Evolutionary conservation across 164 flowering plant species (phyloP).

Genomic region (Nymphaea thermarum): DNA sequence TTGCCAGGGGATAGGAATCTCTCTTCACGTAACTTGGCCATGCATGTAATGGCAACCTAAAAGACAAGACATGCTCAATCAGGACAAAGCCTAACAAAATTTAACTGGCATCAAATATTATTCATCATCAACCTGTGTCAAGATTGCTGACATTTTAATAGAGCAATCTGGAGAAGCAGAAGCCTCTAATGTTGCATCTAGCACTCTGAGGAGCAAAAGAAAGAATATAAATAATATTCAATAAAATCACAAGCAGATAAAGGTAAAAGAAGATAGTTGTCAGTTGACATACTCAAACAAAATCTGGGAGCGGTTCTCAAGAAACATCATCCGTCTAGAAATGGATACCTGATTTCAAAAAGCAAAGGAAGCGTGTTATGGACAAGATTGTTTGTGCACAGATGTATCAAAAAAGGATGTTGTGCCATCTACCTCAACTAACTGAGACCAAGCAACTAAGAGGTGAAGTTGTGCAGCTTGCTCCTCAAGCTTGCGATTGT

Average conservation of each 20-base stretch:
- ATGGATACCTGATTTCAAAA: conserved; percentile 42
- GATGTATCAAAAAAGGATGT: background rate
- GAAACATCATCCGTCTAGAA: conserved; percentile 56
- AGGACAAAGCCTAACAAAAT: no score
- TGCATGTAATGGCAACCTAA: conserved; percentile 91
- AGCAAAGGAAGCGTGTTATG: background rate
- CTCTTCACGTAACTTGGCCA: conserved; percentile 95
- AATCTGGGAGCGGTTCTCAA: conserved; percentile 60
- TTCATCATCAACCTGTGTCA: conserved; percentile 52
- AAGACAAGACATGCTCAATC: background rate
- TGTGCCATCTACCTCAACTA: conserved; percentile 59
- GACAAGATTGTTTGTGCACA: no score
- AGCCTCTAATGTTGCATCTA: conserved; percentile 74
- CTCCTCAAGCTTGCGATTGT: conserved; percentile 94
- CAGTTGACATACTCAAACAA: conserved; percentile 56
- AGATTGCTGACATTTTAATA: conserved; percentile 73
- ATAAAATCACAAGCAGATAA: no score
- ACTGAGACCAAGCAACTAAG: conserved; percentile 93
- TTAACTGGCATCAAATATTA: no score
- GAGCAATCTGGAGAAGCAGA: conserved; percentile 95
- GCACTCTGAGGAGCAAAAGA: conserved; percentile 34
- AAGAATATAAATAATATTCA: conserved; percentile 1
- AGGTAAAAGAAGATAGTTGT: no score
- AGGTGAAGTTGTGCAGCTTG: conserved; percentile 98
- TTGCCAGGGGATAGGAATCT: conserved; percentile 54